Base-by-base conservation (phyloP, 176 grass and related monocot genomes). In the Lolium rigidum region DNA sequence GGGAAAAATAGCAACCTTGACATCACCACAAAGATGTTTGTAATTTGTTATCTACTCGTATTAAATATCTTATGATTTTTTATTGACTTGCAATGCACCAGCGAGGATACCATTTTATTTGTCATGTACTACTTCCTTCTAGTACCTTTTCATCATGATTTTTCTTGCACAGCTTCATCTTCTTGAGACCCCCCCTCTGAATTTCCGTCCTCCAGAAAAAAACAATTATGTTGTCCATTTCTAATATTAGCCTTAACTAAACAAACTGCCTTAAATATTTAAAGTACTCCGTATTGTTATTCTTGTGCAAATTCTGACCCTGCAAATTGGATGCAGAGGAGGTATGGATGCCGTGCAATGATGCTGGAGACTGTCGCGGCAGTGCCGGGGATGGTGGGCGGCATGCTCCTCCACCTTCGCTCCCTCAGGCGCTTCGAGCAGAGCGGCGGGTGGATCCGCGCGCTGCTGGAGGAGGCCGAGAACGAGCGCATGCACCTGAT, bases 401-500 rank as follows among this genome's bases (percentile, higher is more conserved):
- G 85, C 51, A 87, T 91, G 89, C 81, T 91, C 1, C 89, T 91
- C 28, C 89, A 91, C 69, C 76, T 91, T n/a, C 89, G 89, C 84
- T 90, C 89, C 0, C 89, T 90, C 38, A 85, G 89, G 46, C 89
- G 89, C 49, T 90, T 90, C 67, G 89, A 90, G 49, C 85, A 90
- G 67, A 90, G 89, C 58, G 89, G 89, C 38, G 89, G 89, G 2
- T 90, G 89, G 89, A 90, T 90, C 80, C 85, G 89, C 3, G 67
- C 89, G 80, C 75, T 90, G 58, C 58, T 90, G 6, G 89, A 90
- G 58, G 89, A 90, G 39, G 85, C 89, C 0, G 89, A 90, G 89
- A 90, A 90, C 58, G 85, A 90, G 75, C 85, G 89, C 80, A 90
- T 90, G 89, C 89, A 90, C 80, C 89, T 90, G 14, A 90, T 87